Conservation (phyloP, 208 protist genomes). For the Leishmania tarentolae region DNA sequence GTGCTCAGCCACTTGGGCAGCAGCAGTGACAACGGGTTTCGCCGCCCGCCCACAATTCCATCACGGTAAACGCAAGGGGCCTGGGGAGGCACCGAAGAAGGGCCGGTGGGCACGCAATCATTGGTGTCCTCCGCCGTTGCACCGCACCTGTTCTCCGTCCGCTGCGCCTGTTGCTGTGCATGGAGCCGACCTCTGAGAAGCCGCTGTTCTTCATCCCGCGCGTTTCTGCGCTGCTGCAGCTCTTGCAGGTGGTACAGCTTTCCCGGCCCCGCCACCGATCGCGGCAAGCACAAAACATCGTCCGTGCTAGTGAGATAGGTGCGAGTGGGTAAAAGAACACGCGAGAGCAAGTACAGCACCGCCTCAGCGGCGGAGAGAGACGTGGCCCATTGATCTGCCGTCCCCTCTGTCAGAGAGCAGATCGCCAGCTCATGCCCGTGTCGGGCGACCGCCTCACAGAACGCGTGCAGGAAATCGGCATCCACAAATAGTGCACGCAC, state of each 20-base stretch:
- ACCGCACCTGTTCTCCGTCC: not conserved
- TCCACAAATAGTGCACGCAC: conserved; percentile 36
- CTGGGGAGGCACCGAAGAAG: not conserved
- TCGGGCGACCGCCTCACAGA: conserved; percentile 28
- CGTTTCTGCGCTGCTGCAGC: conserved; percentile 32
- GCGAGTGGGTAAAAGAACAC: conserved; percentile 29
- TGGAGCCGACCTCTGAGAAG: not conserved
- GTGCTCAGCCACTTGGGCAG: conserved; percentile 46
- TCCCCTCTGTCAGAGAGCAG: conserved; percentile 44
- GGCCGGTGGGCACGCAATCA: not conserved
- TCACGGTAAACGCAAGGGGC: conserved; percentile 1
- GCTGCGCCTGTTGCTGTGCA: not conserved
- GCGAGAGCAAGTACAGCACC: conserved; percentile 33
- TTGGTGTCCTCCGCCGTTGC: not conserved
- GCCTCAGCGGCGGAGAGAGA: conserved; percentile 21
- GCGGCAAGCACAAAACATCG: conserved; percentile 40
- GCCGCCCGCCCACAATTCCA: not conserved
- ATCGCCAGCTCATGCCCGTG: conserved; percentile 40
- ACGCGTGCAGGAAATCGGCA: conserved; percentile 26
- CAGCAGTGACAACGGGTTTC: not conserved
- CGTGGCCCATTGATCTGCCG: conserved; percentile 23
- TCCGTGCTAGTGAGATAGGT: conserved; percentile 28
- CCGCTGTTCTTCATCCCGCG: conserved; percentile 1
- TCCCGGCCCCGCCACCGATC: conserved; percentile 24
- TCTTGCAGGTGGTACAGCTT: conserved; percentile 33